Base-by-base conservation (phyloP, 805 yeast genomes). In the Yarrowia sp. region DNA sequence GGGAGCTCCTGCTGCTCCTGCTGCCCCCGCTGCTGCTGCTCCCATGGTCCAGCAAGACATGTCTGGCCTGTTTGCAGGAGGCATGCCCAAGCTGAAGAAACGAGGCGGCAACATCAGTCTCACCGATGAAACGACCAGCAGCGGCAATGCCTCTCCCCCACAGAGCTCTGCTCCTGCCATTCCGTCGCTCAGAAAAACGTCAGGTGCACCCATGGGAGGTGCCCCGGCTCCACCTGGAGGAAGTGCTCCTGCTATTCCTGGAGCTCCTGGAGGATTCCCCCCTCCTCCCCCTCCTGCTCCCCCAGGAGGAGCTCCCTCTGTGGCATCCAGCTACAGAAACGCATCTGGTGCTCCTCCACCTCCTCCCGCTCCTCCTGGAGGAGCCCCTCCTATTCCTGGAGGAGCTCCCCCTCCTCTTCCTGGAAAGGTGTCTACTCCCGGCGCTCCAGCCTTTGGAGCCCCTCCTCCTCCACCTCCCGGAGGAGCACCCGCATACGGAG, bases 71-170 rank as follows among this genome's bases (percentile, higher is more conserved):
- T 86, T 87, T 75, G 91, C 95, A 3, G 90, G 88, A 6, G 96
- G 96, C 1, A 80, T 90, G 75, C 95, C 96, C 8, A 87, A 87
- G 71, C 78, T 89, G 67, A 84, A 83, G 66, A 83, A 82, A 66
- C 71, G 80, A 41, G 74, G 71, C n/a, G 77, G 77, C 14, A 73
- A 73, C 2, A 65, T 71, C 33, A 69, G 68, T 14, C 66, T 71
- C 14, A 72, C 72, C 14, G 71, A 69, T 62, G 66, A 35, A 2
- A 32, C n/a, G n/a, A n/a, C n/a, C 39, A 47, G 39, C 15, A 48
- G 55, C 13, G 53, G 53, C 9, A 17, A 17, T 17, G 33, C 41
- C 13, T 73, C 76, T 13, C 74, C 74, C n/a, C 72, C 71, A 10
- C 66, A 65, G 35, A 71, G 73, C 57, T 66, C 70, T 4, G 67